Evolutionary conservation across 257 asterid genomes (phyloP).

Genomic region (Solanum piurae): DNA sequence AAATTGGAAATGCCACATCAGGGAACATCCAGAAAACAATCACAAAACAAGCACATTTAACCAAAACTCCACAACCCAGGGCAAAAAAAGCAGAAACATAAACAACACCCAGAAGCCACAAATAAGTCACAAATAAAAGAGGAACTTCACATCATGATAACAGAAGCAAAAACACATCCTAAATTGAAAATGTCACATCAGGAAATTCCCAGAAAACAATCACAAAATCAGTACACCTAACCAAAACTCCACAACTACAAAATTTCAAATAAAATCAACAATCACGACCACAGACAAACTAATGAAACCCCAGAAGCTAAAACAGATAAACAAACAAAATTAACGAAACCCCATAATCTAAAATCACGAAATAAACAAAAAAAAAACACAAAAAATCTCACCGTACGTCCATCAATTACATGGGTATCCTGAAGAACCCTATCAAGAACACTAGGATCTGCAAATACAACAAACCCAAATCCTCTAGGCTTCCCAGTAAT

Average conservation of each 20-base stretch:
- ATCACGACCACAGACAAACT: not conserved
- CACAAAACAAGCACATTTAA: not conserved
- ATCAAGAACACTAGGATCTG: not conserved
- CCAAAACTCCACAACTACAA: not conserved
- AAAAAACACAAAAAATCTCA: not conserved
- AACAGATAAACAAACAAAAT: not conserved
- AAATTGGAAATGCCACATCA: not conserved
- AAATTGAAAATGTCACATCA: not conserved
- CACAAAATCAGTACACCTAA: not conserved
- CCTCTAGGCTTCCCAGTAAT: slow-evolving; percentile 74
- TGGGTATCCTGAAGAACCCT: slow-evolving; percentile 8
- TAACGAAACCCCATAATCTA: not conserved
- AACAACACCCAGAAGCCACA: not conserved
- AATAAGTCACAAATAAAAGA: not conserved
- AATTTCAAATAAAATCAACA: not conserved
- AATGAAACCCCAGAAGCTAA: not conserved
- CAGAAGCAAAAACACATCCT: not conserved
- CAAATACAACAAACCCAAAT: slow-evolving; percentile 26
- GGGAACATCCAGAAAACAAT: not conserved
- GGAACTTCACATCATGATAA: not conserved
- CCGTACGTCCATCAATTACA: not conserved
- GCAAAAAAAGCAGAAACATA: not conserved
- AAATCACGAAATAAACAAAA: not conserved
- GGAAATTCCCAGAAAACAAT: not conserved
- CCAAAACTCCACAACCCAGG: not conserved